Percentiles rank a stretch among this genome's conserved stretches.
phyloP scores from a whole-genome alignment of 78 protist species.

The Dictyostelium intermedium region DNA sequence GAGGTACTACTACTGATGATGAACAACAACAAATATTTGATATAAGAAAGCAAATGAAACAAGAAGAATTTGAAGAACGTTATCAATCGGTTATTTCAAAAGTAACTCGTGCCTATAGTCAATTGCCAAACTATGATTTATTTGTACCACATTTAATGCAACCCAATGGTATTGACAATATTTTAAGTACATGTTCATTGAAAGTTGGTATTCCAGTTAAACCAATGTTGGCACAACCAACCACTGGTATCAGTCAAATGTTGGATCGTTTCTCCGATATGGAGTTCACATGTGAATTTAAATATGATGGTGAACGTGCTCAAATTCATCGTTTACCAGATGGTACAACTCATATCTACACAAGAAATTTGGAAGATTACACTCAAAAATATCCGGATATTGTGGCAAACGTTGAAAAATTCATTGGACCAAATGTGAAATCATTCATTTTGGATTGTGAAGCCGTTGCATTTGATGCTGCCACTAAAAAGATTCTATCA shows the following conservation, averaged over 20 bases:
- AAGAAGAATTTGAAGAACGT: conserved; percentile 55
- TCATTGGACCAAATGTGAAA: conserved; percentile 23
- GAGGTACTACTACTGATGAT: too few species aligned
- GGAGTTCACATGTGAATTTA: conserved; percentile 97
- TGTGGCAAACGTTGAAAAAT: conserved; percentile 46
- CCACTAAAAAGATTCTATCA: conserved; percentile 85
- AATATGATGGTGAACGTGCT: conserved; percentile 99
- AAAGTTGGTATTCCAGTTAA: conserved; percentile 94
- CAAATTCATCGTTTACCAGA: conserved; percentile 83
- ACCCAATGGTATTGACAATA: conserved; percentile 41
- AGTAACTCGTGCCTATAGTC: conserved; percentile 69
- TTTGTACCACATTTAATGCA: conserved; percentile 76
- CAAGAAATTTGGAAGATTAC: conserved; percentile 95
- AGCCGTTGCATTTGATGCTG: conserved; percentile 95
- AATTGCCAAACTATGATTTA: conserved; percentile 88
- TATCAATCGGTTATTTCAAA: neutral
- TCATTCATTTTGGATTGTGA: conserved; percentile 94
- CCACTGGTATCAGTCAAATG: conserved; percentile 89
- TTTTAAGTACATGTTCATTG: conserved; percentile 47
- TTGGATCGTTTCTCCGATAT: conserved; percentile 87
- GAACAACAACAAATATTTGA: neutral
- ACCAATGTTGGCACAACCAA: conserved; percentile 98
- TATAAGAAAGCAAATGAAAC: conserved; percentile 11
- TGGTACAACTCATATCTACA: conserved; percentile 89
- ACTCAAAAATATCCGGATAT: conserved; percentile 97